A percentile compares a stretch with the other conserved stretches of the same genome.
Evolutionary conservation across 306 rosid species (phyloP).

Genomic region (Vachellia collinsii): DNA sequence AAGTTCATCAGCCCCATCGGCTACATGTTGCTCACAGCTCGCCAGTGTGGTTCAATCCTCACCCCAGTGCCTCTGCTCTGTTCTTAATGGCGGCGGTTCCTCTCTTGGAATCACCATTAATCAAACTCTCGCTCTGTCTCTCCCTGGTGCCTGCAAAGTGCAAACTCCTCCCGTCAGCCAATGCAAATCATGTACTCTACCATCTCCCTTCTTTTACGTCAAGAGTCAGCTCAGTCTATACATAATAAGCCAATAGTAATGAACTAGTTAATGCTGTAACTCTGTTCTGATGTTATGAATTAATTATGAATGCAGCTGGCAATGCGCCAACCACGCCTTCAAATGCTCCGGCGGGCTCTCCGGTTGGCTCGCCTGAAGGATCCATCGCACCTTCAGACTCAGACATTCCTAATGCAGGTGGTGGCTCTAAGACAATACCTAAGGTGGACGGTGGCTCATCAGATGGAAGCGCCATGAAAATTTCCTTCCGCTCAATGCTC

Average conservation of each 20-base stretch:
- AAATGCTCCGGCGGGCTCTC: slow-evolving; percentile 49
- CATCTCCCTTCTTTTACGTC: background rate
- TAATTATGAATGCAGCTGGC: slow-evolving; percentile 45
- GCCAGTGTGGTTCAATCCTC: slow-evolving; percentile 63
- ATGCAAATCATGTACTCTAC: slow-evolving; percentile 56
- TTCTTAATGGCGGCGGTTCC: slow-evolving; percentile 57
- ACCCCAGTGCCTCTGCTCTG: slow-evolving; percentile 72
- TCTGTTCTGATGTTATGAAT: slow-evolving; percentile 25
- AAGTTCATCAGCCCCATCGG: slow-evolving; percentile 60
- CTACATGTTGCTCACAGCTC: slow-evolving; percentile 76
- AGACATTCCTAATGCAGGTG: slow-evolving; percentile 51
- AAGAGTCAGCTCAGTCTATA: background rate
- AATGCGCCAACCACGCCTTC: slow-evolving; percentile 49
- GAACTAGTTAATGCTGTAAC: background rate
- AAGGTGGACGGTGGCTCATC: slow-evolving; percentile 48
- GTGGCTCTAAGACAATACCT: slow-evolving; percentile 64
- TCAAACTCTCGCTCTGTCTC: slow-evolving; percentile 19
- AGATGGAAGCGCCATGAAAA: slow-evolving; percentile 45
- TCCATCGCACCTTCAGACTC: slow-evolving; percentile 55
- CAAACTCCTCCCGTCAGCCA: slow-evolving; percentile 65
- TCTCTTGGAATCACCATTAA: slow-evolving; percentile 50
- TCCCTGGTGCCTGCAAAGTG: slow-evolving; percentile 67
- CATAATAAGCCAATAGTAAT: too few species aligned
- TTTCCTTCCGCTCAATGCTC: slow-evolving; percentile 41
- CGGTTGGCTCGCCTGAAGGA: slow-evolving; percentile 47